Evolutionary conservation across 768 basidiomycete genomes (phyloP).

Genomic region (Grammothele lineata): DNA sequence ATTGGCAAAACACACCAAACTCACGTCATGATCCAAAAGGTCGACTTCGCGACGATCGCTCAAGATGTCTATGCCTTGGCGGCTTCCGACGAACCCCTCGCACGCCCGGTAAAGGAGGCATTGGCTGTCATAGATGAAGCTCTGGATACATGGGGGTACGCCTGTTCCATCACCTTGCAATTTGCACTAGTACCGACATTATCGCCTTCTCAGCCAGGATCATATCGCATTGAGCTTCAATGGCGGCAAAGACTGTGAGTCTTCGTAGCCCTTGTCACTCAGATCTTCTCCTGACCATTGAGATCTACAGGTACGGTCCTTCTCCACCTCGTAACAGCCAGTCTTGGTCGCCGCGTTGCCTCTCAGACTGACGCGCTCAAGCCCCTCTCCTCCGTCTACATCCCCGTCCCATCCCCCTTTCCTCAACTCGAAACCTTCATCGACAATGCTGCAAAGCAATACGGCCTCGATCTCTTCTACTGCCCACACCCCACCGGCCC

Average conservation of each 20-base stretch:
- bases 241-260: conserved; percentile 96
- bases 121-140: conserved; percentile 76
- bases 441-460: conserved; percentile 49
- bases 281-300: conserved; percentile 1
- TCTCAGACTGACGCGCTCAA: conserved; percentile 33
- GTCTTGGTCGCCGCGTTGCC: conserved; percentile 46
- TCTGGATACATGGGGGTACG: conserved; percentile 74
- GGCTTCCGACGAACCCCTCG: conserved; percentile 48
- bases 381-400: conserved; percentile 72
- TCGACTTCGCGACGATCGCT: conserved; percentile 52
- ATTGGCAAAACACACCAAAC: too few relatives aligned
- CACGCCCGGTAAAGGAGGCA: conserved; percentile 68
- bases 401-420: conserved; percentile 89
- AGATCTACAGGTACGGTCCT: conserved; percentile 81
- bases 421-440: conserved; percentile 82
- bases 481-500: conserved; percentile 32
- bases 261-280: not conserved
- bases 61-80: conserved; percentile 61
- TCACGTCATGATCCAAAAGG: conserved; percentile 11
- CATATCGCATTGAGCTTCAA: conserved; percentile 90
- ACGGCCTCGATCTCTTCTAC: conserved; percentile 74
- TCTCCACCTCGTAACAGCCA: conserved; percentile 81
- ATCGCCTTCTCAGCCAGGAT: conserved; percentile 66
- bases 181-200: too few relatives aligned
- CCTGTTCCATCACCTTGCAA: not conserved